Conservation (phyloP, 2,329 filamentous ascomycete genomes). For the Periconia sp. region DNA sequence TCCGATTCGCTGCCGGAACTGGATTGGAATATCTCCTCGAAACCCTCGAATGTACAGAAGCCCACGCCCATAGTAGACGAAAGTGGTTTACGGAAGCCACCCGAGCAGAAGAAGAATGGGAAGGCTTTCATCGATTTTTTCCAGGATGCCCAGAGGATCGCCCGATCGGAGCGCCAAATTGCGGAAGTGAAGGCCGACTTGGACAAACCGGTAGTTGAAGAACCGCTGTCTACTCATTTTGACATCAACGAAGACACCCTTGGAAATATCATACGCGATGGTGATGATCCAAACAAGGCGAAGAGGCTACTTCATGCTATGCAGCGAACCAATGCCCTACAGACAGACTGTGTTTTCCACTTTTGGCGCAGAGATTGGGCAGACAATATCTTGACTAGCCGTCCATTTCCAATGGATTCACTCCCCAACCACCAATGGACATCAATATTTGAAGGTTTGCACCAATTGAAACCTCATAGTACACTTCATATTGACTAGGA, state of each 20-base stretch:
- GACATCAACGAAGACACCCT: slow-evolving; percentile 28
- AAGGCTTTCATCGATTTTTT: slow-evolving; percentile 25
- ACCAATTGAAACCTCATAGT: background rate
- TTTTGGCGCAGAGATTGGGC: slow-evolving; percentile 49
- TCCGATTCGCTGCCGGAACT: slow-evolving; percentile 55
- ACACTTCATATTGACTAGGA: slow-evolving; percentile 9
- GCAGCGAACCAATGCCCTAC: slow-evolving; percentile 61
- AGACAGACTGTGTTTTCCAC: slow-evolving; percentile 56
- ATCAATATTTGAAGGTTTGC: slow-evolving; percentile 32
- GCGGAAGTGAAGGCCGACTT: slow-evolving; percentile 28
- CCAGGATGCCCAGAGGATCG: slow-evolving; percentile 23
- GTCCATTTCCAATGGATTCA: slow-evolving; percentile 16
- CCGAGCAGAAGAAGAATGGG: slow-evolving; percentile 2
- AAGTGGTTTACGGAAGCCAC: slow-evolving; percentile 10
- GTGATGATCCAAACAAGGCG: slow-evolving; percentile 70
- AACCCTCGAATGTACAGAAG: slow-evolving; percentile 4
- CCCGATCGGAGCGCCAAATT: slow-evolving; percentile 29
- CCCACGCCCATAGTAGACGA: background rate
- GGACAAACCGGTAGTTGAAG: slow-evolving; percentile 21
- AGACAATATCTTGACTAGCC: background rate
- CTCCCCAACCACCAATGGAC: slow-evolving; percentile 39
- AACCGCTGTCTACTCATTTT: slow-evolving; percentile 4
- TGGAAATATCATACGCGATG: slow-evolving; percentile 53
- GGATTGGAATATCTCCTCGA: slow-evolving; percentile 37
- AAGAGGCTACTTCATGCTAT: slow-evolving; percentile 60